Evolutionary conservation across 2,329 filamentous ascomycete genomes (phyloP), one percentile per base, ranked within the genome.

Genomic region (Epicoccum sorghinum): DNA sequence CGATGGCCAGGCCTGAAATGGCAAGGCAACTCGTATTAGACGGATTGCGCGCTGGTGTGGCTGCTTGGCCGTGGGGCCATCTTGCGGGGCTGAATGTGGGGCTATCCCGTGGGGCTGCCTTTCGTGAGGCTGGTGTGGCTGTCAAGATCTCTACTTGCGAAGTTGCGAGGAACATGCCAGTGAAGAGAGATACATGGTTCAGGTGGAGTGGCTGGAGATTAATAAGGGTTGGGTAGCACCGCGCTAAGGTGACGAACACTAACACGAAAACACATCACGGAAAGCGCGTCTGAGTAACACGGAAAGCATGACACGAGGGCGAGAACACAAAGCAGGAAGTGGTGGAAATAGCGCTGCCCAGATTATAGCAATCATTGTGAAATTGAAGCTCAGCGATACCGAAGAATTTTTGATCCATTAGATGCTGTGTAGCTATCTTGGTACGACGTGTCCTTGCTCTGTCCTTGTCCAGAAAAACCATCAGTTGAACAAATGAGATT

Each of bases 21-120:
- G 52, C 52, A 50, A 27, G 46, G 52, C 52, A 50, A 35, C n/a
- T 50, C 37, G 22, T 27, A 40, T 45, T 32, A 6, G 12, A 14
- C 22, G 30, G 9, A 5, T 18, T 40, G n/a, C 18, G 9, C 22
- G 22, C n/a, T 23, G 39, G 23, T 44, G 41, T 45, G 45, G 30
- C 35, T 44, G 30, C 14, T 41, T 27, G 38, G 32, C n/a, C 24
- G 51, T 32, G 39, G 27, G 39, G 18, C 32, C 35, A 22, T 22
- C 22, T 7, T 23, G 27, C 41, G 45, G 40, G 27, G 40, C 8
- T n/a, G 14, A 14, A 35, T 33, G 35, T 24, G 33, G 27, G 25
- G 12, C 18, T 24, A 18, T 30, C 13, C 10, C n/a, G 25, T 42
- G 39, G 39, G 39, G 39, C 39, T n/a, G 10, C 7, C 33, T 18